Evolutionary conservation across 495 filamentous ascomycete genomes (phyloP).

Genomic region (Penicillium cataractarum): DNA sequence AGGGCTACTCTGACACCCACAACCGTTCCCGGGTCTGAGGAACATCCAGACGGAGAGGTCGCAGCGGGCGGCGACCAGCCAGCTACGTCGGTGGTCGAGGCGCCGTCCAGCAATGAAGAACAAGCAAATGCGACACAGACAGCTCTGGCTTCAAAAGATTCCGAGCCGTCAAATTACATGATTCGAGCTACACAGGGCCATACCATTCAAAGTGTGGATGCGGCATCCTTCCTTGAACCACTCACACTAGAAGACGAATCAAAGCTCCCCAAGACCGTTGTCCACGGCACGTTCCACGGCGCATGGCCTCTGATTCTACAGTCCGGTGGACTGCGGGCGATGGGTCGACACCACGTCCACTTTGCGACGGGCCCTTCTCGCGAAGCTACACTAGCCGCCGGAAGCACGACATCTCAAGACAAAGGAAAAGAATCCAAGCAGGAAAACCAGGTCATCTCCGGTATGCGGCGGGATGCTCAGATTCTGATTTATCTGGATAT

Average conservation of each 20-base stretch:
- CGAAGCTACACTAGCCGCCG: slow-evolving; percentile 31
- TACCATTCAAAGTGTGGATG: slow-evolving; percentile 62
- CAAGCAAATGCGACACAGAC: slow-evolving; percentile 34
- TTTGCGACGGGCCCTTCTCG: slow-evolving; percentile 71
- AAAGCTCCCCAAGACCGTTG: slow-evolving; percentile 64
- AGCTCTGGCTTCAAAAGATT: slow-evolving; percentile 34
- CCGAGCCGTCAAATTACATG: slow-evolving; percentile 68
- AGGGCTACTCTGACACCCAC: slow-evolving; percentile 20
- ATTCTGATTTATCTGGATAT: slow-evolving; percentile 82
- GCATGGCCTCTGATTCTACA: slow-evolving; percentile 73
- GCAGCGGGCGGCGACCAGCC: slow-evolving; percentile 14
- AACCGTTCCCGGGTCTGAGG: slow-evolving; percentile 14
- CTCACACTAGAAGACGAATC: slow-evolving; percentile 51
- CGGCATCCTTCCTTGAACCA: slow-evolving; percentile 67
- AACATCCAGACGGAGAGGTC: slow-evolving; percentile 15
- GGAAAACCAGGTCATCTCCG: slow-evolving; percentile 65
- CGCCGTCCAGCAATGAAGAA: slow-evolving; percentile 27
- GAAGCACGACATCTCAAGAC: slow-evolving; percentile 17
- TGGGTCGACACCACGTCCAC: slow-evolving; percentile 86
- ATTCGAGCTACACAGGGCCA: slow-evolving; percentile 97
- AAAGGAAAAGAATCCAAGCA: slow-evolving; percentile 9
- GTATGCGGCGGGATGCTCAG: slow-evolving; percentile 81
- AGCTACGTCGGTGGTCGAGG: slow-evolving; percentile 15
- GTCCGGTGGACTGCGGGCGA: slow-evolving; percentile 74
- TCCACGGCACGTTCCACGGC: slow-evolving; percentile 86